Conservation (phyloP, 2,329 filamentous ascomycete species). For the Thielaviopsis ethacetica region DNA sequence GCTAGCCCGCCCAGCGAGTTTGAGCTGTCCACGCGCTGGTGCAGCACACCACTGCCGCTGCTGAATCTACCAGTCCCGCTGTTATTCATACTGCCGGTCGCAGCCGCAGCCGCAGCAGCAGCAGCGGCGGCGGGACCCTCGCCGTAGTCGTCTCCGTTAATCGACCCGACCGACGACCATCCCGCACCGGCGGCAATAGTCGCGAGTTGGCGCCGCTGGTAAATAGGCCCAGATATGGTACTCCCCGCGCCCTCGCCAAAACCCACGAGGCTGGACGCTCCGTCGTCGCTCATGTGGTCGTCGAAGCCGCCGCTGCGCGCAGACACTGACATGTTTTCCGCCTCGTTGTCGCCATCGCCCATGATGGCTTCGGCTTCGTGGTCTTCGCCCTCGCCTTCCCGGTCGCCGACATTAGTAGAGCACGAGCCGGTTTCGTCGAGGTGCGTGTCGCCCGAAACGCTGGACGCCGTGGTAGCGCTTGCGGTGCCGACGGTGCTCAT, state of each 20-base stretch:
- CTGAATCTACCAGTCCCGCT: not conserved
- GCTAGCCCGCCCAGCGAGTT: slow-evolving; percentile 7
- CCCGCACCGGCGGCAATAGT: not conserved
- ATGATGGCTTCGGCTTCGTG: slow-evolving; percentile 40
- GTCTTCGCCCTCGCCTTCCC: slow-evolving; percentile 52
- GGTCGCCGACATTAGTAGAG: slow-evolving; percentile 26
- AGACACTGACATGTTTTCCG: slow-evolving; percentile 35
- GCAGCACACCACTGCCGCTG: not conserved
- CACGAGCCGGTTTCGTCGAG: slow-evolving; percentile 27
- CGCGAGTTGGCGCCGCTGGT: slow-evolving; percentile 31
- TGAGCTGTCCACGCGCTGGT: slow-evolving; percentile 8
- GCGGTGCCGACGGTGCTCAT: slow-evolving; percentile 86
- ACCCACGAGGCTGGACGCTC: slow-evolving; percentile 67
- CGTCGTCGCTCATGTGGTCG: slow-evolving; percentile 75
- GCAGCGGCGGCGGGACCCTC: not conserved
- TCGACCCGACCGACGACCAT: slow-evolving; percentile 1
- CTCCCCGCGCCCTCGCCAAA: slow-evolving; percentile 86
- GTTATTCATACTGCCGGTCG: not conserved
- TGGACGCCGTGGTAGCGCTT: slow-evolving; percentile 63
- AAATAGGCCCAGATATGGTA: slow-evolving; percentile 65
- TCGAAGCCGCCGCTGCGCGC: slow-evolving; percentile 36
- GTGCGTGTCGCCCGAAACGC: slow-evolving; percentile 32
- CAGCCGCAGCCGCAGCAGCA: not conserved
- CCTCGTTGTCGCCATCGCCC: slow-evolving; percentile 39
- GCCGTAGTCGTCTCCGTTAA: not conserved